phyloP scores from a whole-genome alignment of 1,139 yeast genomes.

The Candida pseudoviswanathii region DNA sequence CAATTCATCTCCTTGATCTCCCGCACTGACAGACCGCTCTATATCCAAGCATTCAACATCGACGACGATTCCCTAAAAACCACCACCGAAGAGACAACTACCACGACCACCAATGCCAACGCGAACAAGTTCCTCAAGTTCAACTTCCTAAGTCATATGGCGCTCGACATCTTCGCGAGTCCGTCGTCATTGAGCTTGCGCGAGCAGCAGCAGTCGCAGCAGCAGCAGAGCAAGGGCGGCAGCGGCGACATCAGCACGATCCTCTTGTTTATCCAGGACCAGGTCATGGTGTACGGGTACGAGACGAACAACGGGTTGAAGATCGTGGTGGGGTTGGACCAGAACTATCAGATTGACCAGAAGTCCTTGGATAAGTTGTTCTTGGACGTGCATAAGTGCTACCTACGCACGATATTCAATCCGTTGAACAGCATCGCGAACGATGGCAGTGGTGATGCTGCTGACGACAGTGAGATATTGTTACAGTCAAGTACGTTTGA shows the following conservation, averaged over 20 bases:
- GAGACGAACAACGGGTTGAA: conserved; percentile 65
- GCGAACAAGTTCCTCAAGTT: conserved; percentile 56
- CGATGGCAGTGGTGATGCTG: conserved; percentile 22
- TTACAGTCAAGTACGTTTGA: conserved; percentile 44
- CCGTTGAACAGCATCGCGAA: conserved; percentile 48
- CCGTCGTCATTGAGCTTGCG: conserved; percentile 46
- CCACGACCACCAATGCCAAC: conserved; percentile 8
- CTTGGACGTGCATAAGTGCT: conserved; percentile 47
- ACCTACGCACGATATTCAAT: conserved; percentile 54
- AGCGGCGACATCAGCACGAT: conserved; percentile 29
- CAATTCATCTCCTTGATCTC: conserved; percentile 57
- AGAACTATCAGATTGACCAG: conserved; percentile 18
- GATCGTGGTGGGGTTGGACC: conserved; percentile 51
- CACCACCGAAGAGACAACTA: conserved; percentile 14
- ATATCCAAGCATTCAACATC: conserved; percentile 53
- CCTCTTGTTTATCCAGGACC: conserved; percentile 61
- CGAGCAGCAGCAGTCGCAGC: conserved; percentile 38
- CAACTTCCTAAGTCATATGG: conserved; percentile 68
- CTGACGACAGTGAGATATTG: conserved; percentile 18
- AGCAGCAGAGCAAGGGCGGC: conserved; percentile 18
- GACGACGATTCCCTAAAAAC: conserved; percentile 14
- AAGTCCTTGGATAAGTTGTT: conserved; percentile 29
- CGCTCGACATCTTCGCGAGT: conserved; percentile 61
- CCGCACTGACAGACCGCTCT: conserved; percentile 58
- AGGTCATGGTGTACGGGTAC: conserved; percentile 59